Evolutionary conservation across 2,329 filamentous ascomycete species (phyloP), one percentile per base, ranked within the genome.

Genomic region (Talaromyces sp.): DNA sequence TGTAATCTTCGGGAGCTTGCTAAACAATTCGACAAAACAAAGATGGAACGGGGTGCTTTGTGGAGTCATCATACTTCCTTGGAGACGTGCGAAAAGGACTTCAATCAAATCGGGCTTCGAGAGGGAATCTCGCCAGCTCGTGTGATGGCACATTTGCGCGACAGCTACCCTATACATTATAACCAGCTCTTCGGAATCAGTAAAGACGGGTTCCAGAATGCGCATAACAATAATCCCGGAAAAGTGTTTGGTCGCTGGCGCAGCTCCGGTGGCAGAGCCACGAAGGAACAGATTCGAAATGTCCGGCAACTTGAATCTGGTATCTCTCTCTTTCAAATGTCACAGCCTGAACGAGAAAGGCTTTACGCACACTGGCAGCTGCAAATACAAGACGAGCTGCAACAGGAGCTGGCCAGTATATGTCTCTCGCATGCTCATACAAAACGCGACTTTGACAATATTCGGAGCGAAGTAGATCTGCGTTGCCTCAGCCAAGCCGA

Each of bases 1-100:
- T 72, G 83, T n/a, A 88, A 86, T 63, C 79, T 90, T 5, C 76
- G 80, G 0, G 65, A 69, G 0, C 64, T 75, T 25, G 61, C 59
- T 4, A 51, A 13, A 10, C 25, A 29, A 3, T 3, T 43, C 8
- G 25, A 5, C 2, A 62, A 63, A 5, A 63, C 64, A 17, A 65
- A 62, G 7, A 34, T 62, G n/a, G 64, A 65, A 25, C 63, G 36
- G 27, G 5, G 1, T 25, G 13, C 19, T 19, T 13, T 40, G 36
- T 63, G 61, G 61, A 19, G 0, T 3, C 19, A 5, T 10, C 49
- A 56, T 27, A 13, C 7, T 10, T 22, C 34, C 7, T 47, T 63
- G 13, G 61, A 63, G 1, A 31, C 5, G 1, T 56, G 49, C 7
- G 49, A 63, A 17, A 36, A 63, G 49, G 49, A 63, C 2, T 63